Conservation (phyloP, 148 eudicot species). For the Chenopodium formosanum region DNA sequence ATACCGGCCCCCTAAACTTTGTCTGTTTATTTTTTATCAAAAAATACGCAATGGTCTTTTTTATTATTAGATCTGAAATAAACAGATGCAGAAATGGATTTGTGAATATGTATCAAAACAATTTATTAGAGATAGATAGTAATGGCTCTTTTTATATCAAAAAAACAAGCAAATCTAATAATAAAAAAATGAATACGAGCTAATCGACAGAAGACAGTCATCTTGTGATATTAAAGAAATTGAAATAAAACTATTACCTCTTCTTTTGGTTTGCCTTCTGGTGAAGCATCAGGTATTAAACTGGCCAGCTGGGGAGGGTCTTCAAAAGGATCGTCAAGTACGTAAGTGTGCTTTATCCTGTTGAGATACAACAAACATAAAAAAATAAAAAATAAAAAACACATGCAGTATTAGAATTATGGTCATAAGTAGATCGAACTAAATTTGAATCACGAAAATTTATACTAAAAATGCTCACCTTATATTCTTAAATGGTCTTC, state of each 20-base stretch:
- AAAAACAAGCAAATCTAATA: background rate
- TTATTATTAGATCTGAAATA: no score
- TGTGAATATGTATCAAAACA: no score
- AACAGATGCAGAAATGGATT: no score
- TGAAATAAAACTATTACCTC: slow-evolving; percentile 50
- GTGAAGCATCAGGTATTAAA: slow-evolving; percentile 84
- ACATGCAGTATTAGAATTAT: background rate
- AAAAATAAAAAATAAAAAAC: background rate
- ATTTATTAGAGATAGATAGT: background rate
- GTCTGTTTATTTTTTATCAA: no score
- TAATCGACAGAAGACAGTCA: background rate
- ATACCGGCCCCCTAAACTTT: no score
- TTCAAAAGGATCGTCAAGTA: slow-evolving; percentile 90
- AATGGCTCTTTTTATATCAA: background rate
- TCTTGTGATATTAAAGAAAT: background rate
- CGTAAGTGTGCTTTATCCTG: slow-evolving; percentile 91
- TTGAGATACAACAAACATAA: slow-evolving; percentile 14
- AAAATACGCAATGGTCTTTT: no score
- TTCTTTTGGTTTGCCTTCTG: slow-evolving; percentile 90
- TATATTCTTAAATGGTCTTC: slow-evolving; percentile 84
- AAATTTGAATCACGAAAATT: background rate
- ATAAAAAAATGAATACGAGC: slow-evolving; percentile 35
- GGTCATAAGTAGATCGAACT: background rate
- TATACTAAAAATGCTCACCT: slow-evolving; percentile 35
- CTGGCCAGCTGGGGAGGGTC: slow-evolving; percentile 75